Base-by-base conservation (phyloP, 352 stramenopile genomes). In the Globisporangium carolinianum region DNA sequence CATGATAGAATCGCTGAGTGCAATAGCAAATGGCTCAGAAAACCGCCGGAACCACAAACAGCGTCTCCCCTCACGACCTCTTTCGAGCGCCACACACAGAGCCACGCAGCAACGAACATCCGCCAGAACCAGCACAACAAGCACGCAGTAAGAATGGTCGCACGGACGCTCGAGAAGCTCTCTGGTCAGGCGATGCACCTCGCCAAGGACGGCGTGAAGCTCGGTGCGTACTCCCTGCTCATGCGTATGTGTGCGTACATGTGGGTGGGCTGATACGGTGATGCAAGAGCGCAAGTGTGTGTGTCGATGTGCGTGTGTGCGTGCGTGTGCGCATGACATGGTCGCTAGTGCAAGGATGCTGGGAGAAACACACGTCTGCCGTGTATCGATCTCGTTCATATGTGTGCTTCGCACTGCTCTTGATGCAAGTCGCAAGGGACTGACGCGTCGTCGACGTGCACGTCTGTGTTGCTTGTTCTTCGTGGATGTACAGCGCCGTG, bases 131-230 rank as follows among this genome's bases (percentile, higher is more conserved):
- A 51, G 47, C 47, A 51, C 12, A 17, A 12, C 46, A 12, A 32
- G 46, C 8, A 52, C 9, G 10, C 35, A 60, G 47, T 15, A 11
- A 49, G 15, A 35, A 78, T 78, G 70, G 67, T 64, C 46, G 53
- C 69, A 43, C 61, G 65, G 48, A 56, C 67, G 50, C 47, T 78
- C 58, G 55, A 73, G 61, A 75, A 75, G 67, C 49, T 78, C 42
- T 58, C 70, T 17, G 68, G 45, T 61, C 70, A 78, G 65, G 56
- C 78, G 47, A 71, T 64, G 42, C 62, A 83, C 67, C 46, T 85
- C 50, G 69, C 70, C 35, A 81, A 86, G 72, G 77, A 90, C 52
- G 64, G 73, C 61, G 61, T 62, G 56, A 55, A 53, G 39, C 73
- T 69, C 66, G 67, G 79, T 90, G 67, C 59, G 77, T 76, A 10